Percentiles rank a stretch among this genome's conserved stretches.
These are phyloP conservation scores for Blastomyces emzantsi DNA, from an alignment of 2,329 filamentous ascomycete genomes.

Conservation along the genomic window DNA sequence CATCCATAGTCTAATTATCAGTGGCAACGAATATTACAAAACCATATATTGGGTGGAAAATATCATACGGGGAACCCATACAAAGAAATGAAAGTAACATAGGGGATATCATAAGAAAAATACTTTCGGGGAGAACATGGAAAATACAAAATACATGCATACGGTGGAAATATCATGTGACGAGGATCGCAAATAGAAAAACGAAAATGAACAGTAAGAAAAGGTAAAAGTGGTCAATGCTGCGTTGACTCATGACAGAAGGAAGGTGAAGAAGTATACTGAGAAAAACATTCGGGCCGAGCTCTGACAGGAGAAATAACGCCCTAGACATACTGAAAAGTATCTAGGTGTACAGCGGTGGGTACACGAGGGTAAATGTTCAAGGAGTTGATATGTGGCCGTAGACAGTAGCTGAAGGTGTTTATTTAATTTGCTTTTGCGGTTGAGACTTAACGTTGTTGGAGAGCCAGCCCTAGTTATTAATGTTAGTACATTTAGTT, in stretches of 20 bases:
- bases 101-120: conserved; percentile 37
- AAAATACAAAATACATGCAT: conserved; percentile 18
- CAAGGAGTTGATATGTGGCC: conserved; percentile 7
- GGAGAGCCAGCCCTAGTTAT: conserved; percentile 58
- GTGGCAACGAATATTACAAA: conserved; percentile 16
- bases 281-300: background rate
- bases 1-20: conserved; percentile 8
- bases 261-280: background rate
- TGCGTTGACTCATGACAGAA: conserved; percentile 10
- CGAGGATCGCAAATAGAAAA: conserved; percentile 19
- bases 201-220: conserved; percentile 22
- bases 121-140: conserved; percentile 1
- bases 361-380: background rate
- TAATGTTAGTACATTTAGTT: background rate
- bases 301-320: background rate
- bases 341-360: conserved; percentile 1
- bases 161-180: conserved; percentile 18
- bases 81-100: conserved; percentile 23
- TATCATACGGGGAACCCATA: conserved; percentile 6
- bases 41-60: conserved; percentile 2
- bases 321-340: background rate
- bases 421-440: conserved; percentile 27
- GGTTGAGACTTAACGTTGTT: conserved; percentile 64
- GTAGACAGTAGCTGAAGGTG: conserved; percentile 4
- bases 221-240: conserved; percentile 6